Conservation (phyloP, 352 stramenopile species). For the Pythium phragmiticola region DNA sequence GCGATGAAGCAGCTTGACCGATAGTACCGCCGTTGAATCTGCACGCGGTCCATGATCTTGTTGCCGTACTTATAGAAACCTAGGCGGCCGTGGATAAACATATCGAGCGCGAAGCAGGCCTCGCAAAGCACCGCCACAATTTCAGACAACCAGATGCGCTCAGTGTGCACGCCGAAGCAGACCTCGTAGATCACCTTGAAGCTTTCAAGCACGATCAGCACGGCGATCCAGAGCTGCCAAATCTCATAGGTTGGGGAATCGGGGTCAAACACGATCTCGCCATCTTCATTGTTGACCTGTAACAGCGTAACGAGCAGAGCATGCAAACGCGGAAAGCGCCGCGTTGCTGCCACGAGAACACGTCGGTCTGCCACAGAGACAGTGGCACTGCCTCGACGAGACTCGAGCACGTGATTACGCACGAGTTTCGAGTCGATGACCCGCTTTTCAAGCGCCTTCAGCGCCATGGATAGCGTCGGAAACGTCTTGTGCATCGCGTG, state of each 20-base stretch:
- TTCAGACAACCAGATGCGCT: background rate
- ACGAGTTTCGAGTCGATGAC: constrained; percentile 47
- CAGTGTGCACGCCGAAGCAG: constrained; percentile 37
- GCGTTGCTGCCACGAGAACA: background rate
- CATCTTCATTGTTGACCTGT: constrained; percentile 25
- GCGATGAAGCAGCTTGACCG: constrained; percentile 33
- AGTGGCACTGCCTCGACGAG: constrained; percentile 15
- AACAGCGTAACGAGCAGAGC: constrained; percentile 5
- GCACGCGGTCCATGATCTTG: constrained; percentile 52
- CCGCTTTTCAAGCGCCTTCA: constrained; percentile 56
- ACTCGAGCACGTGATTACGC: constrained; percentile 29
- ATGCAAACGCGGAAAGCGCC: constrained; percentile 1
- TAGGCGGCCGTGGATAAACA: constrained; percentile 46
- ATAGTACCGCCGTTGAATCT: constrained; percentile 44
- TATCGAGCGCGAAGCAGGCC: constrained; percentile 40
- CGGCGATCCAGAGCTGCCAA: constrained; percentile 53
- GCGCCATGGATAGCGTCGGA: constrained; percentile 56
- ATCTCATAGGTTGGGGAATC: constrained; percentile 42
- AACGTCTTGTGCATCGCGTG: constrained; percentile 61
- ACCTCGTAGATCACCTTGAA: constrained; percentile 47
- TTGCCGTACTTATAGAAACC: constrained; percentile 70
- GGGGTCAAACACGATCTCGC: constrained; percentile 42
- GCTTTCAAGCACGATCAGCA: constrained; percentile 39
- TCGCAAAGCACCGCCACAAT: constrained; percentile 41
- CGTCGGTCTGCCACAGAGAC: constrained; percentile 12